Base-by-base conservation (phyloP, 768 basidiomycete species). In the Pisolithus tinctorius region DNA sequence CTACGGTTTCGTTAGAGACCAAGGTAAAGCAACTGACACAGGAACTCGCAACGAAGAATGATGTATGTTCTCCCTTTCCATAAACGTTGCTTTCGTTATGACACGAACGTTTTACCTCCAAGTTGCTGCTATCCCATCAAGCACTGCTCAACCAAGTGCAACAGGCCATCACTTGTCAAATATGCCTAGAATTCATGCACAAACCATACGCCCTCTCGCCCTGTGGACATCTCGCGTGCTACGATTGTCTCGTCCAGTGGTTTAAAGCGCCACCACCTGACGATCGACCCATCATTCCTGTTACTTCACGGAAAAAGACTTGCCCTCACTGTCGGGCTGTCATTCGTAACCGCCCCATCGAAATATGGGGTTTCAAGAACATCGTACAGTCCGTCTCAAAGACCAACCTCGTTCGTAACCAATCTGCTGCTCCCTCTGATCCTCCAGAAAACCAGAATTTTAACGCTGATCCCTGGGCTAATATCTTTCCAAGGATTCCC, bases 161-260 rank as follows among this genome's bases (percentile, higher is more conserved):
- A 8, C 81, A 84, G 54, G 75, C 83, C 0, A 64, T 88, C 25
- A 85, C 80, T 11, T 91, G 88, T 54, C 85, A 89, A 63, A 83
- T 91, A 54, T 91, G 88, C 60, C 71, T 89, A 26, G 86, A 88
- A 58, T 69, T 86, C 23, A 73, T 91, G 63, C 73, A 84, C 63
- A 80, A 78, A 55, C 87, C 88, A 0, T 90, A 80, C 55, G 81
- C 86, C 0, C 78, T 88, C 17, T 75, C 84, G 0, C 86, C 87
- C 1, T 90, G 87, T 52, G 87, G 88, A 4, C 86, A 88, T 55
- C 71, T 86, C 45, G 79, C 80, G 3, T 90, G 87, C 58, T 78
- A 88, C 53, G 61, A 67, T 14, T 89, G 88, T 60, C 80, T 92
- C 10, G 74, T 90, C 16, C 74, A 75, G 31, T 92, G 88, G 88